Percentiles rank a stretch among this genome's conserved stretches.
These are phyloP conservation scores for Closterium sp. DNA, from an alignment of 139 green algal species.

Conservation along the genomic window DNA sequence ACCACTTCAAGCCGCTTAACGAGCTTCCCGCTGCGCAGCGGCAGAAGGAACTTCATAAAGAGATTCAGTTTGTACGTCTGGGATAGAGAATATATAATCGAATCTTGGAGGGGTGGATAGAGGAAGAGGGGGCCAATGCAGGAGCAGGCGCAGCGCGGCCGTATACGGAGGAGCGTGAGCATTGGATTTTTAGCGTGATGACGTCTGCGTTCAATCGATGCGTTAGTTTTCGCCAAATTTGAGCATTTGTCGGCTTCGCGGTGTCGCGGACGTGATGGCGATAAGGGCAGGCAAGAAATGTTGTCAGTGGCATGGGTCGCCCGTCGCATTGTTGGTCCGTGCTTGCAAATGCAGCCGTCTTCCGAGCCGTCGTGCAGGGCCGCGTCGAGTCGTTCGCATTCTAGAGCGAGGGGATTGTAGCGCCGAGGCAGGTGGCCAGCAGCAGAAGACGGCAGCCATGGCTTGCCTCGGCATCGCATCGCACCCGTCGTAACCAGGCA, in stretches of 20 bases:
- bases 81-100: background rate
- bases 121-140: background rate
- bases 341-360: background rate
- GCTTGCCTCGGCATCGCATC: background rate
- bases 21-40: background rate
- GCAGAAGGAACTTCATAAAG: background rate
- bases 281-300: background rate
- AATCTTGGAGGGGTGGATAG: background rate
- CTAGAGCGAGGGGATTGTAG: background rate
- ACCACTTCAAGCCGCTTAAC: background rate
- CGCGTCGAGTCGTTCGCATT: background rate
- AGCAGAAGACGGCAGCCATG: background rate
- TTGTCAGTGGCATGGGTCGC: background rate
- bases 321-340: no score
- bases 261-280: background rate
- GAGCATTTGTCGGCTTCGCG: background rate
- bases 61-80: background rate
- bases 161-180: background rate
- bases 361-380: no score
- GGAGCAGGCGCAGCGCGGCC: background rate
- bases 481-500: background rate
- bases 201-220: background rate
- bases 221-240: background rate
- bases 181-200: background rate
- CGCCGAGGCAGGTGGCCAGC: background rate